Evolutionary conservation across 2,329 filamentous ascomycete genomes (phyloP), one percentile per base, ranked within the genome.

Genomic region (Sporothrix schenckii): DNA sequence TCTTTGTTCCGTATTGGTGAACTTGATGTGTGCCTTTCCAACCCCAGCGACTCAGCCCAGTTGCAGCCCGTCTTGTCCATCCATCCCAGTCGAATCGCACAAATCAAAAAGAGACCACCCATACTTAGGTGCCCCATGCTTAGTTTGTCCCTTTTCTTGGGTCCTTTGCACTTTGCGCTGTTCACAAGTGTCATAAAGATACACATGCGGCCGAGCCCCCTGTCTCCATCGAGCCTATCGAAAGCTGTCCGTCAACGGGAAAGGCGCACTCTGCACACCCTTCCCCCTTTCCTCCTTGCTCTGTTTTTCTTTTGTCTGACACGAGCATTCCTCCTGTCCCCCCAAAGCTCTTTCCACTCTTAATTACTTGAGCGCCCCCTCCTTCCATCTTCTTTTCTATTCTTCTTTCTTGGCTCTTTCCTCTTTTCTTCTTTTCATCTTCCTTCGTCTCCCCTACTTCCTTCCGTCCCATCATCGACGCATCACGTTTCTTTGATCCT

Each of bases 21-120:
- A 13, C 41, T 30, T 27, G n/a, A 2, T 13, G 4, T 11, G 11
- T 44, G n/a, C 58, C 61, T 66, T 52, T 27, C 27, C 49, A 7
- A 34, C 41, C 41, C 21, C 21, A 47, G 56, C 34, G 34, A 61
- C 56, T 61, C 56, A 61, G 56, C 56, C 56, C 56, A 61, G 56
- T 24, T 24, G 4, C 39, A 27, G 21, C n/a, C 58, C 58, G 27
- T 61, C 39, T 34, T 9, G 34, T 34, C 34, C 34, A 9, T 9
- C 34, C 39, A 21, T 61, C n/a, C 39, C 21, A 39, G 11, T 63
- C 39, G 58, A 47, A 47, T 47, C 56, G 13, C 56, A 60, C 56
- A 34, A 39, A n/a, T 9, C 58, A 41, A 39, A 9, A n/a, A 41
- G 16, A 53, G 1, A 53, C 21, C 10, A 54, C 52, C 30, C n/a